Percentiles rank a stretch among this genome's conserved stretches.
Evolutionary conservation across 148 eudicot genomes (phyloP).

Genomic region (Silene latifolia): DNA sequence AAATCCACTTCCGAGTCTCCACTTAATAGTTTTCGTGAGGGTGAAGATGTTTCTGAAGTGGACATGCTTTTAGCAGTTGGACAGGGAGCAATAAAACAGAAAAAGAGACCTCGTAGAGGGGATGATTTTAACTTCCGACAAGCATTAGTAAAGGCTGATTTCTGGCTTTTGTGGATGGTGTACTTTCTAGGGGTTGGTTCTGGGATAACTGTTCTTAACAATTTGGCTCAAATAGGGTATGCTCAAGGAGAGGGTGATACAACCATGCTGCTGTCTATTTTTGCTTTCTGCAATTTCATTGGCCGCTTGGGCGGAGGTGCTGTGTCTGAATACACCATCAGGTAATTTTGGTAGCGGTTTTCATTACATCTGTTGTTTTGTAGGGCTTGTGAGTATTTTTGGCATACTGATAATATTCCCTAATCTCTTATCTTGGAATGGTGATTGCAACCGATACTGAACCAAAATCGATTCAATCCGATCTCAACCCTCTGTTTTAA

Average conservation of each 20-base stretch:
- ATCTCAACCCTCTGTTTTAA: not conserved
- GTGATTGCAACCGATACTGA: not conserved
- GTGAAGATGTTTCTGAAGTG: conserved; percentile 52
- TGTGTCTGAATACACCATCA: conserved; percentile 74
- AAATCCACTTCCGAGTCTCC: conserved; percentile 19
- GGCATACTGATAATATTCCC: not conserved
- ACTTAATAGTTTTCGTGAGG: conserved; percentile 44
- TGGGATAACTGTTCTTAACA: conserved; percentile 81
- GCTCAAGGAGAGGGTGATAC: conserved; percentile 61
- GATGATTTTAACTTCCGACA: conserved; percentile 76
- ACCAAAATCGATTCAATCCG: not conserved
- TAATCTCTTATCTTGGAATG: not conserved
- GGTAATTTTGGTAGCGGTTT: conserved; percentile 35
- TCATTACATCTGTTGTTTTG: not conserved
- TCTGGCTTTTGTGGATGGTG: conserved; percentile 82
- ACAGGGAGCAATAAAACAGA: conserved; percentile 84
- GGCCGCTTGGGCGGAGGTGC: conserved; percentile 89
- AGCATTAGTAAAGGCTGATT: conserved; percentile 84
- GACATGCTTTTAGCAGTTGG: conserved; percentile 71
- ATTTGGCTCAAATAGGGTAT: conserved; percentile 81
- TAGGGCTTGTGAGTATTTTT: not conserved
- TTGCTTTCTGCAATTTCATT: conserved; percentile 73
- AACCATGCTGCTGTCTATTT: conserved; percentile 57
- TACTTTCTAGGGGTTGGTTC: conserved; percentile 86
- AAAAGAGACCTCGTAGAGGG: conserved; percentile 76